Evolutionary conservation across 371 early-diverging fungal species (phyloP).

Genomic region (Syncephalis fuscata): DNA sequence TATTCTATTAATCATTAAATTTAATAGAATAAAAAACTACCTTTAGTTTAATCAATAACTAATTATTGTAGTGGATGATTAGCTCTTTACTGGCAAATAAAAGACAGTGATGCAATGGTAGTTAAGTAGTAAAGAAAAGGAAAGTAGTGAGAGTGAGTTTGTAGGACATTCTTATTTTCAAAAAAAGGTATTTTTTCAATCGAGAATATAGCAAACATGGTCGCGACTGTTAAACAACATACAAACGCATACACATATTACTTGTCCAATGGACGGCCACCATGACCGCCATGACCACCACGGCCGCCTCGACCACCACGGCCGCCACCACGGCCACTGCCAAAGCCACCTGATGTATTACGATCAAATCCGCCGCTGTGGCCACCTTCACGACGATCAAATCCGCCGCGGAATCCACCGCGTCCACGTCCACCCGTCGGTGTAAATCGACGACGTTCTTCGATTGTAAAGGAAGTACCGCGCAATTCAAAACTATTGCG

Average conservation of each 20-base stretch:
- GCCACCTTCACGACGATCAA: conserved; percentile 5
- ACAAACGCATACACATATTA: too few relatives aligned
- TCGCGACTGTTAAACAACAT: too few relatives aligned
- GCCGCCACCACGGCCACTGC: conserved; percentile 5
- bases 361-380: conserved; percentile 3
- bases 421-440: conserved; percentile 4
- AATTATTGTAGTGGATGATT: too few relatives aligned
- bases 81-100: too few relatives aligned
- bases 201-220: too few relatives aligned
- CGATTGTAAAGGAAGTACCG: conserved; percentile 21
- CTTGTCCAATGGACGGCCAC: conserved; percentile 7
- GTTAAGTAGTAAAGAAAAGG: too few relatives aligned
- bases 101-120: too few relatives aligned
- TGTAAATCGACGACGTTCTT: conserved; percentile 20
- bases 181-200: too few relatives aligned
- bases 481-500: conserved; percentile 18
- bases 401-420: conserved; percentile 5
- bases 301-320: conserved; percentile 7
- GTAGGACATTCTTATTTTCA: too few relatives aligned
- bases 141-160: background rate
- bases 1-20: too few relatives aligned
- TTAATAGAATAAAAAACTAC: too few relatives aligned
- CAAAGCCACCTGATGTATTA: conserved; percentile 5
- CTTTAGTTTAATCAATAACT: too few relatives aligned
- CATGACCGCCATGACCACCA: conserved; percentile 5